These are phyloP conservation scores for Daldinia sp. DNA, from an alignment of 2,329 filamentous ascomycete genomes.

Conservation along the genomic window DNA sequence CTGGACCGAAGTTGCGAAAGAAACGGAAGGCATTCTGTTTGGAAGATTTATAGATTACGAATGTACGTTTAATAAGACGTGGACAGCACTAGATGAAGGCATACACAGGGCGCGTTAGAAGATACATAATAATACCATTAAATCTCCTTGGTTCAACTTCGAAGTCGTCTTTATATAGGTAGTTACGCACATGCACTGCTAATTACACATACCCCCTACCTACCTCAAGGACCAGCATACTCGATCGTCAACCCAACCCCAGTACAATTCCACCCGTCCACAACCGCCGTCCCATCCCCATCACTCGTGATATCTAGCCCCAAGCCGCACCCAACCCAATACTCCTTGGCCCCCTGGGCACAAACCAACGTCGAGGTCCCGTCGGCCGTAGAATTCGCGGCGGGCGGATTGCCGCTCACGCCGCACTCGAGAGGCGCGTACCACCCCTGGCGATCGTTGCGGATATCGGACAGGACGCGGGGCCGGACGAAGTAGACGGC, in stretches of 20 bases:
- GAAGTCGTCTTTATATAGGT: too few relatives aligned
- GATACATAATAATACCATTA: not conserved
- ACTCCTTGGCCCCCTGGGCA: constrained; percentile 31
- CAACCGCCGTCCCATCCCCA: constrained; percentile 39
- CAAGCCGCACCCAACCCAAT: constrained; percentile 46
- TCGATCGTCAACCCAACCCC: constrained; percentile 32
- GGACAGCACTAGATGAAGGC: too few relatives aligned
- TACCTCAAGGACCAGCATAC: constrained; percentile 14
- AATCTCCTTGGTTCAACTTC: too few relatives aligned
- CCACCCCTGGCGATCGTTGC: constrained; percentile 33
- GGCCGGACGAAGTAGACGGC: constrained; percentile 43
- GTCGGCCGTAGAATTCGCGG: not conserved
- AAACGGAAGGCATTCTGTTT: constrained; percentile 5
- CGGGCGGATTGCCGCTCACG: not conserved
- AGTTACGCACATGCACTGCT: too few relatives aligned
- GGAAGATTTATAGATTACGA: constrained; percentile 1
- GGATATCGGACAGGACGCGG: constrained; percentile 34
- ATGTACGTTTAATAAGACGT: not conserved
- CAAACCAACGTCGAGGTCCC: constrained; percentile 33
- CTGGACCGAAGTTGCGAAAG: constrained; percentile 1
- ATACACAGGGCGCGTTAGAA: not conserved
- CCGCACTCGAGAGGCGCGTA: constrained; percentile 39
- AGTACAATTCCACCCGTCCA: constrained; percentile 43
- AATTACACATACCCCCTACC: not conserved
- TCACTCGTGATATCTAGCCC: constrained; percentile 43